Conservation (phyloP, 2,329 filamentous ascomycete species). For the Calonectria hawksworthii region DNA sequence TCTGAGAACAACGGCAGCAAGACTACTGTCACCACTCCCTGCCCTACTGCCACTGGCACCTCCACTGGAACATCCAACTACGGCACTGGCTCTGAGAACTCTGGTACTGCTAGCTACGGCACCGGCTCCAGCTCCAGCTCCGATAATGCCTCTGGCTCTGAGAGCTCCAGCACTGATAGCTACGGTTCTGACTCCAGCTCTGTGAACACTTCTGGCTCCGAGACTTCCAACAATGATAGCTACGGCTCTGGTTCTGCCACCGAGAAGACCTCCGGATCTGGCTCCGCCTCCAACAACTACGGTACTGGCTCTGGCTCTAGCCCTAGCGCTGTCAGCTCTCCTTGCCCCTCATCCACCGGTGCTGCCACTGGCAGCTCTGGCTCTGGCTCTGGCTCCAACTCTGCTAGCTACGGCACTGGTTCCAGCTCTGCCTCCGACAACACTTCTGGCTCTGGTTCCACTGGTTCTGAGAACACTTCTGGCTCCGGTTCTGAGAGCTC, state of each 20-base stretch:
- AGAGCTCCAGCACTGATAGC: no score
- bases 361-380: no score
- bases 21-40: no score
- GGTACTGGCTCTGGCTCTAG: background rate
- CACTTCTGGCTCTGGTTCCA: background rate
- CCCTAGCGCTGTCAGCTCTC: background rate
- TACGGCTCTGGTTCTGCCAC: background rate
- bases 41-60: no score
- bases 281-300: background rate
- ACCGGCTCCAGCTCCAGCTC: conserved; percentile 77
- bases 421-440: background rate
- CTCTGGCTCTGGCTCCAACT: background rate
- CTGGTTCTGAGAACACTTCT: no score
- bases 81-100: background rate
- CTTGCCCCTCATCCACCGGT: no score
- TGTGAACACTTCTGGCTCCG: background rate
- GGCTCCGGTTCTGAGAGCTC: no score
- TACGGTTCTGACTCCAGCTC: background rate
- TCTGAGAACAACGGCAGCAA: no score
- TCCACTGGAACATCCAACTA: no score
- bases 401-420: no score
- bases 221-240: no score
- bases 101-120: no score
- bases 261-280: background rate
- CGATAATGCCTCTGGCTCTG: conserved; percentile 65